Percentiles rank a stretch among this genome's conserved stretches.
Evolutionary conservation across 2,329 filamentous ascomycete genomes (phyloP).

Genomic region (Colletotrichum tropicicola): DNA sequence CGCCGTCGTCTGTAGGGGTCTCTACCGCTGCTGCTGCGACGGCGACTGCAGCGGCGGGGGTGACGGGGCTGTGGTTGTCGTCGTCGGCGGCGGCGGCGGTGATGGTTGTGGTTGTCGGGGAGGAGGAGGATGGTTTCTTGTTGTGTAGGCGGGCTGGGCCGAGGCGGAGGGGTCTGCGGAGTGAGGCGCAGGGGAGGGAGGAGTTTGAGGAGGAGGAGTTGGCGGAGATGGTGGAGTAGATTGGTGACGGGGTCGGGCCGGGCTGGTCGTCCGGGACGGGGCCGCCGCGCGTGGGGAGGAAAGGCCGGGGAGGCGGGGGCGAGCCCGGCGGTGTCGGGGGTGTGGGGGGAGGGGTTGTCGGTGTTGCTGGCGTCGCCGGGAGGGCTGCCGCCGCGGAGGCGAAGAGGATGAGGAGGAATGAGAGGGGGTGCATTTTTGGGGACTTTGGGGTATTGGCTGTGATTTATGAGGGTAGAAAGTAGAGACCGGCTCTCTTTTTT

Average conservation of each 20-base stretch:
- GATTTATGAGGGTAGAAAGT: neutral
- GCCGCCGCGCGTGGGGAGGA: neutral
- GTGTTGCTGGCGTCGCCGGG: slow-evolving; percentile 17
- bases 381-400: slow-evolving; percentile 4
- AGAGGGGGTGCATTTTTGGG: slow-evolving; percentile 10
- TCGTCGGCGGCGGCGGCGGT: neutral
- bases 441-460: neutral
- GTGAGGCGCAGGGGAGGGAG: slow-evolving; percentile 13
- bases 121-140: neutral
- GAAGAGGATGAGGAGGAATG: slow-evolving; percentile 16
- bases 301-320: neutral
- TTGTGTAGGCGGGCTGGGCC: slow-evolving; percentile 22
- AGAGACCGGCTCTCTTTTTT: neutral
- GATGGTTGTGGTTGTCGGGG: neutral
- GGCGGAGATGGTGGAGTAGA: slow-evolving; percentile 12
- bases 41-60: neutral
- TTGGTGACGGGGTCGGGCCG: slow-evolving; percentile 2
- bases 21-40: neutral
- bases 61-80: neutral
- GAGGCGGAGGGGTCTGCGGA: slow-evolving; percentile 13
- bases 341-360: neutral
- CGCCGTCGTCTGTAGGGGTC: slow-evolving; percentile 8
- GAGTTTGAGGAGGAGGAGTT: slow-evolving; percentile 12
- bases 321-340: neutral
- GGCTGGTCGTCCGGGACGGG: neutral